Conservation (phyloP, 495 filamentous ascomycete genomes). For the Halenospora varia region DNA sequence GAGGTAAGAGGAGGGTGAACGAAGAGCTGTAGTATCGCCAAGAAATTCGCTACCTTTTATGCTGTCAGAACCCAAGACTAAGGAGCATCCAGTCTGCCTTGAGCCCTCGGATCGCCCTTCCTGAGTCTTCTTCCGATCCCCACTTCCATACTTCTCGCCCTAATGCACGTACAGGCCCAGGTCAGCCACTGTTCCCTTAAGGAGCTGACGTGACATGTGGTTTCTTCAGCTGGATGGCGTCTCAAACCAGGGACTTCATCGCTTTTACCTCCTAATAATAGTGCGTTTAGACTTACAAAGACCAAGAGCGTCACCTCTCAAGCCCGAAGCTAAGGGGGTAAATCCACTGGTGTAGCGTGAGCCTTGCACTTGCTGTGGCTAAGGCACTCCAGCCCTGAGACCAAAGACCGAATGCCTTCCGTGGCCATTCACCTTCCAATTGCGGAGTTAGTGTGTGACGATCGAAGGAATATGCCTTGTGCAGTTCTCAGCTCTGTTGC, state of each 20-base stretch:
- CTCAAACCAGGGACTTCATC: not conserved
- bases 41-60: slow-evolving; percentile 1
- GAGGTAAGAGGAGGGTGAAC: not conserved
- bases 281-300: not conserved
- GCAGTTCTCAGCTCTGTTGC: not conserved
- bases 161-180: not conserved
- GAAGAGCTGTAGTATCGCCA: not conserved
- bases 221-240: not conserved
- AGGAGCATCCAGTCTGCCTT: not conserved
- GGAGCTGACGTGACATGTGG: no score
- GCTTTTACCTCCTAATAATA: not conserved
- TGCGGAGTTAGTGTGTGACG: not conserved
- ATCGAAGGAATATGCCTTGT: not conserved
- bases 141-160: not conserved
- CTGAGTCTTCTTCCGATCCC: not conserved
- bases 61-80: not conserved
- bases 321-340: no score
- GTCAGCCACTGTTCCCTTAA: no score
- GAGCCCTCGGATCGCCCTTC: not conserved
- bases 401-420: not conserved
- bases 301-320: not conserved
- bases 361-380: not conserved
- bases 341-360: not conserved
- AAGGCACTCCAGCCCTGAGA: not conserved
- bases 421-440: not conserved